phyloP scores from a whole-genome alignment of 2,329 filamentous ascomycete species.

The Helotiales sp. region DNA sequence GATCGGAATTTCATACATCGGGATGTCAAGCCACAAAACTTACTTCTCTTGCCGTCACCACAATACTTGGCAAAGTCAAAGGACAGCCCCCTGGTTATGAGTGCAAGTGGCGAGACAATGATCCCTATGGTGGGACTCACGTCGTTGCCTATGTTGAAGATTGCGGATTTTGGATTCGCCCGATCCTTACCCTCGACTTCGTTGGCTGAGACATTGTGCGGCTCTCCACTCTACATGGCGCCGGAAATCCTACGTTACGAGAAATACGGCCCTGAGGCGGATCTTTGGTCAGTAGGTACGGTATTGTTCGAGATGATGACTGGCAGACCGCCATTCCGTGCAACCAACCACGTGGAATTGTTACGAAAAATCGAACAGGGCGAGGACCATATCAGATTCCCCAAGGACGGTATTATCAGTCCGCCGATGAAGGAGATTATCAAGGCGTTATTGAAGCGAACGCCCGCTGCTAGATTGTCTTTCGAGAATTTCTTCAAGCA shows the following conservation, averaged over 20 bases:
- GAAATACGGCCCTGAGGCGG: slow-evolving; percentile 95
- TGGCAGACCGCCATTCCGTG: slow-evolving; percentile 87
- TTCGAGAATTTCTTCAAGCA: slow-evolving; percentile 87
- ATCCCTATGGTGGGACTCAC: slow-evolving; percentile 80
- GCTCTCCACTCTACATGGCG: slow-evolving; percentile 97
- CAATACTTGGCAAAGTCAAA: slow-evolving; percentile 68
- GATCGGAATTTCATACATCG: slow-evolving; percentile 89
- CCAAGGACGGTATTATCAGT: slow-evolving; percentile 72
- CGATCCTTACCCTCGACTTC: slow-evolving; percentile 88
- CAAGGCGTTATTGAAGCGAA: slow-evolving; percentile 80
- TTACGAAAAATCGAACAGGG: slow-evolving; percentile 89
- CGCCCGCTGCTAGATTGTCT: slow-evolving; percentile 80
- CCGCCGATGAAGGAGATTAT: slow-evolving; percentile 82
- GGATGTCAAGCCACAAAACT: slow-evolving; percentile 96
- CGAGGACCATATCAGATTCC: slow-evolving; percentile 85
- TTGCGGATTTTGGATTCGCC: slow-evolving; percentile 98
- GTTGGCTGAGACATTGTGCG: slow-evolving; percentile 93
- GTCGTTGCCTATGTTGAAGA: slow-evolving; percentile 93
- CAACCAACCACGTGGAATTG: slow-evolving; percentile 92
- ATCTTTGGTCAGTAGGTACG: slow-evolving; percentile 96
- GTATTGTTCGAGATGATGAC: slow-evolving; percentile 96
- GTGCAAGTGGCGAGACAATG: slow-evolving; percentile 77
- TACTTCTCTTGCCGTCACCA: slow-evolving; percentile 83
- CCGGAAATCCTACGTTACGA: slow-evolving; percentile 97
- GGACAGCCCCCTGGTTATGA: slow-evolving; percentile 72